Base-by-base conservation (phyloP, 768 basidiomycete species). In the Artomyces pyxidatus region DNA sequence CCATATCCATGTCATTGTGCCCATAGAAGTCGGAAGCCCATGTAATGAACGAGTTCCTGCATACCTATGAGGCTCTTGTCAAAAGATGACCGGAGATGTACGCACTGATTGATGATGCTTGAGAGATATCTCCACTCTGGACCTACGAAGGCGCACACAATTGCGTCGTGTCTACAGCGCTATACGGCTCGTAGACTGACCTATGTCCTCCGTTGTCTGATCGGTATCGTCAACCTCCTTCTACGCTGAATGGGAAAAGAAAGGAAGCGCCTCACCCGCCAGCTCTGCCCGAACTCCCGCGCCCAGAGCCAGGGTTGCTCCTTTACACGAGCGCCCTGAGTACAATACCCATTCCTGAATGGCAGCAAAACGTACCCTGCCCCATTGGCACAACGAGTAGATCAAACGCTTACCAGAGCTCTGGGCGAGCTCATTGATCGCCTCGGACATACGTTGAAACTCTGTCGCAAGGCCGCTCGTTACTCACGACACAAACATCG, bases 241-340 rank as follows among this genome's bases (percentile, higher is more conserved):
- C n/a, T n/a, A n/a, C n/a, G n/a, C n/a, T n/a, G n/a, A n/a, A n/a
- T n/a, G n/a, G n/a, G n/a, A n/a, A 27, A 4, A 16, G 30, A 12
- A 30, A 1, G 26, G 22, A 46, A 16, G 29, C 3, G 3, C 52
- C 60, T 41, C 54, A 81, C 81, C 63, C 83, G 68, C 83, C 83
- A 83, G 58, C 76, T 79, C 57, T 84, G 81, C 0, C 82, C 82
- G 14, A 65, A 23, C 5, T 62, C 63, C 52, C 63, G 71, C 1
- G 77, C 83, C 83, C 83, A 85, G 4, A 76, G 49, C 81, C 80
- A 83, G 0, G 78, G 78, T 66, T 81, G 76, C 58, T 75, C 83
- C 32, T 35, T 35, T 3, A 35, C 3, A 35, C 4, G 17, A 35
- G 14, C 12, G 4, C 4, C 12, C 17, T 35, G 14, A 35, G 32